Percentiles rank a stretch among this genome's conserved stretches.
These are phyloP conservation scores for Filobasidium wieringae DNA, from an alignment of 768 basidiomycete species.

Conservation along the genomic window DNA sequence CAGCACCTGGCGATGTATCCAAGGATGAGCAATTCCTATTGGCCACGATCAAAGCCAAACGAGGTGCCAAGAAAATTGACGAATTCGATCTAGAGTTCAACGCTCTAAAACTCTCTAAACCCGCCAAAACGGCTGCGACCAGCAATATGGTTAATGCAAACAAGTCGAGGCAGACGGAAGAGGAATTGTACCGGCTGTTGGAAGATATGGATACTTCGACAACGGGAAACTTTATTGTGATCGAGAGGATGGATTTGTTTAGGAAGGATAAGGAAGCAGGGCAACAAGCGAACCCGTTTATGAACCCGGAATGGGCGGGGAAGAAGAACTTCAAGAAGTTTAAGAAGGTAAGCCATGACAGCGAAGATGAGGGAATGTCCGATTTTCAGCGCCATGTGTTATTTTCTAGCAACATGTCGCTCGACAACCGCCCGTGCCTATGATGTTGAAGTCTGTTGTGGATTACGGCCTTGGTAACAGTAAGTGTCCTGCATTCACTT, in stretches of 20 bases:
- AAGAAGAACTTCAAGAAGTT: constrained; percentile 38
- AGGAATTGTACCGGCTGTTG: constrained; percentile 23
- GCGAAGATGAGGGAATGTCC: background rate
- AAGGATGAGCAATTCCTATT: constrained; percentile 31
- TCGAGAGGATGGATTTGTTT: constrained; percentile 32
- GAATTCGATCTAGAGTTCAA: constrained; percentile 37
- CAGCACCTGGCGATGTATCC: constrained; percentile 2
- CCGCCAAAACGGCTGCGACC: constrained; percentile 11
- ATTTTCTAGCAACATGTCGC: constrained; percentile 4
- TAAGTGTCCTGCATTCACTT: background rate
- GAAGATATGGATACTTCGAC: constrained; percentile 31
- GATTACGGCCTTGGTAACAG: constrained; percentile 11
- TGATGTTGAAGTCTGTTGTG: constrained; percentile 5
- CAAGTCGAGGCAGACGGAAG: constrained; percentile 18
- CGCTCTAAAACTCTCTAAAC: constrained; percentile 29
- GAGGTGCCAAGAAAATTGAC: constrained; percentile 29
- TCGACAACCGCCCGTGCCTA: constrained; percentile 1
- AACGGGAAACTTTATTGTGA: constrained; percentile 36
- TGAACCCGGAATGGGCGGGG: constrained; percentile 15
- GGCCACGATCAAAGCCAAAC: constrained; percentile 26
- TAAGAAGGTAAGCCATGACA: constrained; percentile 28
- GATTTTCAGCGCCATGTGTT: background rate
- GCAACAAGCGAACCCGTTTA: background rate
- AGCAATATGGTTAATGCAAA: background rate
- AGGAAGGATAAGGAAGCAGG: constrained; percentile 25